Conservation (phyloP, 2,329 filamentous ascomycete genomes). For the Fusarium sp. region DNA sequence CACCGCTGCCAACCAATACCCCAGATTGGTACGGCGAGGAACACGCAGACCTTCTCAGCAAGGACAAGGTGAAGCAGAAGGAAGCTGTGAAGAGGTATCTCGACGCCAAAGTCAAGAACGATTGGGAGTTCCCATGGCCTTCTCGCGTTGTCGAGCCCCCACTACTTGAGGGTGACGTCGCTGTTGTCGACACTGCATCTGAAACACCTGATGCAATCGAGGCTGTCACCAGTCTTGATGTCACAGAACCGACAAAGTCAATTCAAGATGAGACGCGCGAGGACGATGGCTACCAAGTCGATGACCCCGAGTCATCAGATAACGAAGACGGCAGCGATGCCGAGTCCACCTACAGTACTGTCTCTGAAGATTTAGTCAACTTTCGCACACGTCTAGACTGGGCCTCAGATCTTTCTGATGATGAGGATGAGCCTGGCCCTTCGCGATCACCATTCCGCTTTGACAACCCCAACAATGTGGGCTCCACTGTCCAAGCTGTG, state of each 20-base stretch:
- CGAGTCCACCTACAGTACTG: slow-evolving; percentile 65
- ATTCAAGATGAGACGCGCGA: slow-evolving; percentile 48
- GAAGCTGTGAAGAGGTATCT: slow-evolving; percentile 69
- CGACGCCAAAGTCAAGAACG: slow-evolving; percentile 62
- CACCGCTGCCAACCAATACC: slow-evolving; percentile 42
- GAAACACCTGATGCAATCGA: slow-evolving; percentile 1
- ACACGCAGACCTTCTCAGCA: slow-evolving; percentile 69
- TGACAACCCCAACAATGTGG: slow-evolving; percentile 60
- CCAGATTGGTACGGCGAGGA: slow-evolving; percentile 58
- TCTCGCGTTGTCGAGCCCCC: slow-evolving; percentile 39
- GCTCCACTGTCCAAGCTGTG: slow-evolving; percentile 52
- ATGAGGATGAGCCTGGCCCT: slow-evolving; percentile 53
- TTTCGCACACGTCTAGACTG: slow-evolving; percentile 64
- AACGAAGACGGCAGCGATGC: slow-evolving; percentile 46
- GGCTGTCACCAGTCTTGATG: slow-evolving; percentile 14
- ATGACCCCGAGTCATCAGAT: slow-evolving; percentile 52
- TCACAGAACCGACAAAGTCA: slow-evolving; percentile 12
- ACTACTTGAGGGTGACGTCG: slow-evolving; percentile 3
- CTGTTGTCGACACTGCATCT: slow-evolving; percentile 8
- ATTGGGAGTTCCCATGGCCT: slow-evolving; percentile 71
- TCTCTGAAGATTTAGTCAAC: slow-evolving; percentile 64
- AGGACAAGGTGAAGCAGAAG: slow-evolving; percentile 70
- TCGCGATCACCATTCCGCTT: slow-evolving; percentile 61
- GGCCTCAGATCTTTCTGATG: slow-evolving; percentile 66
- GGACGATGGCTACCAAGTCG: slow-evolving; percentile 49